Percentiles rank a stretch among this genome's conserved stretches.
Evolutionary conservation across 2,329 filamentous ascomycete species (phyloP).

Genomic region (Xylaria digitata): DNA sequence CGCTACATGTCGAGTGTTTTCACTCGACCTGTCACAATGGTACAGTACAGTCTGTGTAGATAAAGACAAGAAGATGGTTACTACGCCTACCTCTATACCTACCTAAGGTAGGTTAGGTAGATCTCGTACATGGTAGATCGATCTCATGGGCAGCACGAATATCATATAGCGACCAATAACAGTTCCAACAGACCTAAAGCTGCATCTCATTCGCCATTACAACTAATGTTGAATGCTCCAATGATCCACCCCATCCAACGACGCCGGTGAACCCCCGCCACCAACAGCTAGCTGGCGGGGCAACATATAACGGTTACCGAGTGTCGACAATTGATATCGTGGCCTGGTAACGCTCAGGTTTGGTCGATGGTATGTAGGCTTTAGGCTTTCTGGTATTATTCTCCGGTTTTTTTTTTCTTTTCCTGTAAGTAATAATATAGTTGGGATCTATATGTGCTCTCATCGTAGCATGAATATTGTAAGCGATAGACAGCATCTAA

Average conservation of each 20-base stretch:
- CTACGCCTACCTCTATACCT: constrained; percentile 1
- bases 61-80: background rate
- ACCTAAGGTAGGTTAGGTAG: constrained; percentile 12
- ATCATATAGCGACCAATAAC: constrained; percentile 12
- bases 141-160: constrained; percentile 10
- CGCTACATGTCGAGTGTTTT: constrained; percentile 12
- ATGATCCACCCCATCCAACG: constrained; percentile 21
- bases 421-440: background rate
- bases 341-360: constrained; percentile 9
- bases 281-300: constrained; percentile 19
- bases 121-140: constrained; percentile 11
- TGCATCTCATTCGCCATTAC: constrained; percentile 12
- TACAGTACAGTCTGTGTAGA: constrained; percentile 8
- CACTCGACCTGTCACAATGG: constrained; percentile 26
- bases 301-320: constrained; percentile 21
- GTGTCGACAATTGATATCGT: constrained; percentile 12
- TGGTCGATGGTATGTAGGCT: background rate
- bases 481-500: background rate
- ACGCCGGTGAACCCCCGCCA: constrained; percentile 17
- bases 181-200: constrained; percentile 9
- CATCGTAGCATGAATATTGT: background rate
- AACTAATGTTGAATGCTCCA: constrained; percentile 7
- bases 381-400: background rate
- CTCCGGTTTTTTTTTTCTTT: background rate
- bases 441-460: background rate